These are phyloP conservation scores for Pelargonium cotyledonis DNA, from an alignment of 441 rosid genomes.

Conservation along the genomic window DNA sequence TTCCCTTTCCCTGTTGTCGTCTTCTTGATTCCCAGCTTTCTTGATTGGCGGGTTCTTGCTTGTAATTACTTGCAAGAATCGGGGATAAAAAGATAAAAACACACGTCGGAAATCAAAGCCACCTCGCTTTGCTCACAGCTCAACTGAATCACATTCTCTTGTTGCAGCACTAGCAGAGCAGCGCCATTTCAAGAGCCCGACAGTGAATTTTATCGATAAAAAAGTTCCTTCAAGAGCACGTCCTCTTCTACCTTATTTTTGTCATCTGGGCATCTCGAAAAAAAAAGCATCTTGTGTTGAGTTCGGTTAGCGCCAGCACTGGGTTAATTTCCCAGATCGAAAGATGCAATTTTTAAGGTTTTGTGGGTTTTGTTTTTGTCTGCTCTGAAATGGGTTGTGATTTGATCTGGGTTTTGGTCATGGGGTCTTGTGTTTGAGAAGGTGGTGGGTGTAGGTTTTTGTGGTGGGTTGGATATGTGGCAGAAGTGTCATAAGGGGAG, in stretches of 20 bases:
- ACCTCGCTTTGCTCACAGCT: neutral
- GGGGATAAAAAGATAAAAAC: constrained; percentile 6
- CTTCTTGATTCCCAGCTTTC: neutral
- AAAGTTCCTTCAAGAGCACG: neutral
- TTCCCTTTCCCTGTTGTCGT: neutral
- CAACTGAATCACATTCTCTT: neutral
- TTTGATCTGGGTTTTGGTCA: constrained; percentile 6
- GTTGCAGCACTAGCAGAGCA: neutral
- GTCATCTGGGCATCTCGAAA: neutral
- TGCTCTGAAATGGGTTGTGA: neutral
- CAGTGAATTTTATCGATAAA: neutral
- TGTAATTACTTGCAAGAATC: constrained; percentile 1
- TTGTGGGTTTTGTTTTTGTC: too few relatives aligned
- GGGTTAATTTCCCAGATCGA: neutral
- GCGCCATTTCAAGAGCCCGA: neutral
- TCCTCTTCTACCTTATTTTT: neutral
- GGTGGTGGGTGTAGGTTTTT: constrained; percentile 31
- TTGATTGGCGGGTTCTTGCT: constrained; percentile 6
- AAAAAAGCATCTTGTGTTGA: neutral
- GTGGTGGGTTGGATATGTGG: constrained; percentile 41
- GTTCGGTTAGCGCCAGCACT: neutral
- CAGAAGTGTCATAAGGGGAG: constrained; percentile 34
- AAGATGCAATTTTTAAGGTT: neutral
- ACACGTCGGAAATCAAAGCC: constrained; percentile 3
- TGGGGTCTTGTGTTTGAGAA: neutral